phyloP scores from a whole-genome alignment of 2,329 filamentous ascomycete species.

The Fusarium robinianum region DNA sequence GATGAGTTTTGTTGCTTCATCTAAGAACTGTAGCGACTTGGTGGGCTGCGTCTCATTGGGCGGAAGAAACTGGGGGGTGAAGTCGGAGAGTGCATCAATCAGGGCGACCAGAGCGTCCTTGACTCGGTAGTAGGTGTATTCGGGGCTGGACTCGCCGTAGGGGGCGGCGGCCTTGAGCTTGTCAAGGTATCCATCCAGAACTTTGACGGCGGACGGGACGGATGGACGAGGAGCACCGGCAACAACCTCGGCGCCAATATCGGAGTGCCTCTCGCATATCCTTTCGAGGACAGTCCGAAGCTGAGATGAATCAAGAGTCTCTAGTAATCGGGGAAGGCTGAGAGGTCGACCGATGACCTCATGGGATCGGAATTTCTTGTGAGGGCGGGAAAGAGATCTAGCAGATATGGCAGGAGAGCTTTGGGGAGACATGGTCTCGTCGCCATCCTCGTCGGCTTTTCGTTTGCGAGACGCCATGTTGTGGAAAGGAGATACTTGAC shows the following conservation, averaged over 20 bases:
- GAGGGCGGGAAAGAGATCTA: conserved; percentile 67
- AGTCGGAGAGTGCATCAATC: conserved; percentile 88
- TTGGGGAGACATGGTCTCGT: conserved; percentile 88
- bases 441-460: conserved; percentile 79
- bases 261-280: conserved; percentile 87
- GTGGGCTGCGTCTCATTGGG: conserved; percentile 86
- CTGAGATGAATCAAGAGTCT: conserved; percentile 86
- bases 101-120: conserved; percentile 79
- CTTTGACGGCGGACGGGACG: conserved; percentile 76
- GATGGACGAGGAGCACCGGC: conserved; percentile 85
- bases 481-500: conserved; percentile 51
- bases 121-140: conserved; percentile 94
- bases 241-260: conserved; percentile 83
- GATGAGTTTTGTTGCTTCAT: conserved; percentile 87
- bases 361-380: conserved; percentile 65
- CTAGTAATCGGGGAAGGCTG: conserved; percentile 73
- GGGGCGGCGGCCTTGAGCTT: conserved; percentile 80
- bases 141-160: conserved; percentile 80
- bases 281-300: conserved; percentile 85
- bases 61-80: conserved; percentile 92
- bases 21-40: conserved; percentile 82
- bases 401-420: conserved; percentile 77
- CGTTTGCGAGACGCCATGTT: conserved; percentile 71
- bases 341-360: conserved; percentile 67
- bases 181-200: conserved; percentile 81